Percentiles rank a stretch among this genome's conserved stretches.
Evolutionary conservation across 192 early-diverging fungal genomes (phyloP).

Genomic region (Backusella morwellensis): DNA sequence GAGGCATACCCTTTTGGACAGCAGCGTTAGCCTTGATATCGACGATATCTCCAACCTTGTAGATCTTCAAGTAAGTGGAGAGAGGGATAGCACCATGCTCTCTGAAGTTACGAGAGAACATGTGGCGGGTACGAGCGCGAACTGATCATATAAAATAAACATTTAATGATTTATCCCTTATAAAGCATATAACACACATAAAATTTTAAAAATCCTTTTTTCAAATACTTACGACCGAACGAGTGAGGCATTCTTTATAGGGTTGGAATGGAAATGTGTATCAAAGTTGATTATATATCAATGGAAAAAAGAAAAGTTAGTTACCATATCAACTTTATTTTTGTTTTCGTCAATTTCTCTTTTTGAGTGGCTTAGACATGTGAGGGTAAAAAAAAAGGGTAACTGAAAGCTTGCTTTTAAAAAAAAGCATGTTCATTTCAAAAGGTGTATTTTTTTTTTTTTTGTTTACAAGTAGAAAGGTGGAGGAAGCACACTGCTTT

Average conservation of each 20-base stretch:
- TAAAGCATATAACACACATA: too few species aligned
- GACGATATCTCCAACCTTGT: constrained; percentile 99
- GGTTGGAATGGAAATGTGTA: background rate
- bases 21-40: constrained; percentile 99
- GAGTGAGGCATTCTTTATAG: constrained; percentile 34
- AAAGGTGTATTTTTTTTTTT: background rate
- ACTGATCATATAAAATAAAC: constrained; percentile 31
- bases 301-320: background rate
- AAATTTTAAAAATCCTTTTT: background rate
- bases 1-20: constrained; percentile 99
- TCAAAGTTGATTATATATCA: background rate
- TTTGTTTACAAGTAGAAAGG: background rate
- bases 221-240: constrained; percentile 31
- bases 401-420: background rate
- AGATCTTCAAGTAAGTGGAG: constrained; percentile 97
- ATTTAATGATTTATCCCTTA: background rate
- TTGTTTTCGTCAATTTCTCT: background rate
- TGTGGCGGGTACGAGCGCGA: constrained; percentile 97
- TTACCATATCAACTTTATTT: background rate
- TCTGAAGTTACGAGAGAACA: constrained; percentile 97
- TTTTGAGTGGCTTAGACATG: constrained; percentile 9
- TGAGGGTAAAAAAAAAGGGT: constrained; percentile 12
- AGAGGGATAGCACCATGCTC: constrained; percentile 89
- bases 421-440: background rate
- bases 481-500: background rate